Percentiles rank a stretch among this genome's conserved stretches.
Evolutionary conservation across 2,329 filamentous ascomycete species (phyloP).

Genomic region (Nemania sp.): DNA sequence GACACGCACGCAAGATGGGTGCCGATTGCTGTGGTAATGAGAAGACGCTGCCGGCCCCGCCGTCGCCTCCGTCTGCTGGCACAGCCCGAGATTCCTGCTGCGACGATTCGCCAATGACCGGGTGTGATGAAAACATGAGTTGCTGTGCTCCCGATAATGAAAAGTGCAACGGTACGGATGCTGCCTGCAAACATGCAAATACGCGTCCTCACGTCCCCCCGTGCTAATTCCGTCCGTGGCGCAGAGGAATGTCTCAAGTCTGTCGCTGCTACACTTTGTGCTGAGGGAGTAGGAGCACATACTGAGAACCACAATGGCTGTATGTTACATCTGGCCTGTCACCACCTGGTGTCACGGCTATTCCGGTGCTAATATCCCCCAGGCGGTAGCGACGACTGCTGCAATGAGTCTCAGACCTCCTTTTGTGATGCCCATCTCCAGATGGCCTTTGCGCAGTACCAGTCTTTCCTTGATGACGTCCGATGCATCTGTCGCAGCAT

Average conservation of each 20-base stretch:
- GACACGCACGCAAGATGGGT: conserved; percentile 15
- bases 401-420: background rate
- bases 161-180: conserved; percentile 18
- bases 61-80: background rate
- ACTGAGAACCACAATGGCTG: conserved; percentile 1
- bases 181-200: background rate
- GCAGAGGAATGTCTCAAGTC: conserved; percentile 19
- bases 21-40: conserved; percentile 23
- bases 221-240: background rate
- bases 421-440: conserved; percentile 21
- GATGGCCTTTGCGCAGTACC: conserved; percentile 22
- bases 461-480: conserved; percentile 23
- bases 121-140: background rate
- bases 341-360: background rate
- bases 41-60: background rate
- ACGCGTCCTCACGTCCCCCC: background rate
- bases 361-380: background rate
- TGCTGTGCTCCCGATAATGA: conserved; percentile 21
- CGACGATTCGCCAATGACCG: background rate
- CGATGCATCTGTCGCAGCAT: conserved; percentile 23
- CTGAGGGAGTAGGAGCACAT: conserved; percentile 16
- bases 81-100: background rate
- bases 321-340: background rate
- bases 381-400: background rate
- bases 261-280: conserved; percentile 22